These are phyloP conservation scores for Dictyophora rubrovolvata DNA, from an alignment of 768 basidiomycete species.

Conservation along the genomic window DNA sequence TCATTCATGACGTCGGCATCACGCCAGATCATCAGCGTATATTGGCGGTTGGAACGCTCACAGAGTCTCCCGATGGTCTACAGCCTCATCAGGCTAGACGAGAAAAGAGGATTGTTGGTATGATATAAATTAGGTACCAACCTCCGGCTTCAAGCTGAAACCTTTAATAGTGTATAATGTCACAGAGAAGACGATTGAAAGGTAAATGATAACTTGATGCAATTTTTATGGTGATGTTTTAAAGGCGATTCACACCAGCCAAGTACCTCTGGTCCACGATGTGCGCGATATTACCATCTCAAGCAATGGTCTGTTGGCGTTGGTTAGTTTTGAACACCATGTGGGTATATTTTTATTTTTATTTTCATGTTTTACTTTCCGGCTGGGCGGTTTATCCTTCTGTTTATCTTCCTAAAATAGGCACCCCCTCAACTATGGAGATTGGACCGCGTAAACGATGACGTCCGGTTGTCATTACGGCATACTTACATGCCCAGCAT, in stretches of 20 bases:
- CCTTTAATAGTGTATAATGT: conserved; percentile 50
- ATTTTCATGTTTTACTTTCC: neutral
- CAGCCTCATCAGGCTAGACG: conserved; percentile 59
- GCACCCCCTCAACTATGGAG: conserved; percentile 19
- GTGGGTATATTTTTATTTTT: conserved; percentile 23
- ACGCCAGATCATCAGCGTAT: conserved; percentile 57
- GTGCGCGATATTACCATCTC: conserved; percentile 62
- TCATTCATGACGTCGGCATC: conserved; percentile 60
- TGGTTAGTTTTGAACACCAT: conserved; percentile 69
- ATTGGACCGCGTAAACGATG: conserved; percentile 13
- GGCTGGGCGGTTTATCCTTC: too few relatives aligned
- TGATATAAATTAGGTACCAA: conserved; percentile 15
- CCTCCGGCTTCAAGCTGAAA: neutral
- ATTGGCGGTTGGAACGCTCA: conserved; percentile 57
- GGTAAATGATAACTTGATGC: conserved; percentile 26
- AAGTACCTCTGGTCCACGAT: conserved; percentile 64
- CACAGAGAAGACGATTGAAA: conserved; percentile 54
- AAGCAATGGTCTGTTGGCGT: conserved; percentile 46
- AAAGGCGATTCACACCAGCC: conserved; percentile 28
- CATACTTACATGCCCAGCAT: conserved; percentile 69
- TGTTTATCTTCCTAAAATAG: conserved; percentile 1
- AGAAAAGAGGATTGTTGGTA: conserved; percentile 70
- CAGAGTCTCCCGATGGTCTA: conserved; percentile 51
- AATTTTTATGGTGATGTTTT: neutral
- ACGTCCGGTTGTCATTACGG: conserved; percentile 31